Base-by-base conservation (phyloP, 2,329 filamentous ascomycete genomes). In the Trichoderma semiorbis region DNA sequence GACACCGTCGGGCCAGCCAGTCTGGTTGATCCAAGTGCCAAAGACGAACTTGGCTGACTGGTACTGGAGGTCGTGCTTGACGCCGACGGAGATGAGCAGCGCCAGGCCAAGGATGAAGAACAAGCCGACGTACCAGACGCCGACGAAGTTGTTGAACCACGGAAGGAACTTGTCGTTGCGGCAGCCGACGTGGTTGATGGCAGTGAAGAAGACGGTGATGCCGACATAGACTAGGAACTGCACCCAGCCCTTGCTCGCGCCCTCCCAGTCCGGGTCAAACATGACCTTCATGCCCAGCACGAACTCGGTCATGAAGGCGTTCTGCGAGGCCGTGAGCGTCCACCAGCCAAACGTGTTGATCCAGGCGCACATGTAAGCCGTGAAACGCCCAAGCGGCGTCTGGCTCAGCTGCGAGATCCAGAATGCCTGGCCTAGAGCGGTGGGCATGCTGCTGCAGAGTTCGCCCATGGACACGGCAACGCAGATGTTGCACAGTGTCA, bases 291-390 rank as follows among this genome's bases (percentile, higher is more conserved):
- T 86, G n/a, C 85, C 84, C 7, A 89, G 79, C 70, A 88, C 80
- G 64, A 89, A 88, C 74, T 88, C 82, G 3, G 85, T 85, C 86
- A 89, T 88, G 75, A 89, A 89, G 14, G 86, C 87, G 28, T 85
- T 82, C 72, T 87, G 85, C 1, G 85, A 88, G 0, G 87, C 87
- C 0, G 85, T 85, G 71, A 89, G 77, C 0, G 86, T 85, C 83
- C 86, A 88, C 87, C 87, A 89, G 14, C 87, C 87, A 72, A 88
- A 88, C 0, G 84, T 87, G 77, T 89, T 89, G 75, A 89, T 87
- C 86, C 86, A 89, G 2, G 87, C 87, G 74, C 86, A 88, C 78
- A 89, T 82, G 75, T 89, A 89, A 1, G 85, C 87, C 5, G 78
- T 75, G 72, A 88, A 86, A 2, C 87, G 83, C 2, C 86, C 87